Percentiles rank a stretch among this genome's conserved stretches.
phyloP scores from a whole-genome alignment of 2,329 filamentous ascomycete genomes.

The Calonectria pteridis region DNA sequence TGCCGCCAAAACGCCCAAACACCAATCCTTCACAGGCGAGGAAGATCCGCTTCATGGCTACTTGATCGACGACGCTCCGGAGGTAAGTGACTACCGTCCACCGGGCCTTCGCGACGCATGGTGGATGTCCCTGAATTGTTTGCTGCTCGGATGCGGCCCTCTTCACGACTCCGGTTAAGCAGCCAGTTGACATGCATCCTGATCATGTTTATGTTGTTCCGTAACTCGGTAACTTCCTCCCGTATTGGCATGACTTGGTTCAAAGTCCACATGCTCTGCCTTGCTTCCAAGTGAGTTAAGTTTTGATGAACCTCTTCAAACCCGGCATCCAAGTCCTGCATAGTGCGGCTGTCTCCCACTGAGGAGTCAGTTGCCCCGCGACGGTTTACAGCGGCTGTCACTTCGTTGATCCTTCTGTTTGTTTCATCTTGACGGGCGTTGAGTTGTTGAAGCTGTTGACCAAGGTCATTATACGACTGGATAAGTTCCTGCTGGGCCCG shows the following conservation, averaged over 20 bases:
- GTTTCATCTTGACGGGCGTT: slow-evolving; percentile 51
- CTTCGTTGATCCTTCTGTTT: slow-evolving; percentile 50
- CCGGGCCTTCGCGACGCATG: slow-evolving; percentile 49
- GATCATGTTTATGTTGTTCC: slow-evolving; percentile 68
- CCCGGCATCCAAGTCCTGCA: slow-evolving; percentile 58
- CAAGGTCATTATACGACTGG: slow-evolving; percentile 53
- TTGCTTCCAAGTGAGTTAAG: slow-evolving; percentile 69
- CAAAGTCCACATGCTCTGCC: slow-evolving; percentile 71
- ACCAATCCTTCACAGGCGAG: slow-evolving; percentile 48
- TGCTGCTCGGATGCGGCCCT: slow-evolving; percentile 56
- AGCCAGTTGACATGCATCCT: slow-evolving; percentile 72
- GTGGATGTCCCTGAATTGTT: slow-evolving; percentile 49
- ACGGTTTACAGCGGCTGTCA: slow-evolving; percentile 58
- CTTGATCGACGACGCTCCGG: slow-evolving; percentile 54
- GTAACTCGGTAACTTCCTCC: slow-evolving; percentile 71
- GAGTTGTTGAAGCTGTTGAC: slow-evolving; percentile 51
- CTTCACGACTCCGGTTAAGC: slow-evolving; percentile 64
- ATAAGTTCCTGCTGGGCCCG: slow-evolving; percentile 63
- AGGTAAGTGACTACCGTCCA: slow-evolving; percentile 43
- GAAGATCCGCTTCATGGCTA: slow-evolving; percentile 52
- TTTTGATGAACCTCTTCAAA: slow-evolving; percentile 70
- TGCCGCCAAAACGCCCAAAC: slow-evolving; percentile 18
- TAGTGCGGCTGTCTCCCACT: slow-evolving; percentile 61
- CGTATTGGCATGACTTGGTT: slow-evolving; percentile 73
- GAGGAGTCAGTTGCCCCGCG: slow-evolving; percentile 52